Conservation (phyloP, 495 filamentous ascomycete species). For the Daldinia grandis region DNA sequence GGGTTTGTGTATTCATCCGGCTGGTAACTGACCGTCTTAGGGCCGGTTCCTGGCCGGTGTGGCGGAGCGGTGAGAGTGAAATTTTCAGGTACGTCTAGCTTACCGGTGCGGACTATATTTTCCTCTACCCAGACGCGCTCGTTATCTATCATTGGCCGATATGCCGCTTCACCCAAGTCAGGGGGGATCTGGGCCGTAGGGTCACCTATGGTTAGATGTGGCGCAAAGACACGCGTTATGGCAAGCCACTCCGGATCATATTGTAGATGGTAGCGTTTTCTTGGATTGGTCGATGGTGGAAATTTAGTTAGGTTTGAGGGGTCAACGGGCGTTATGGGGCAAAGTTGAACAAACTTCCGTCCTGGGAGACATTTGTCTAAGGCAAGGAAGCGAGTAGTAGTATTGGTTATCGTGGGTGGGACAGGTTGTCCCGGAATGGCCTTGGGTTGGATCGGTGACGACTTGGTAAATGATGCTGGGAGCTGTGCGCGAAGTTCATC, state of each 20-base stretch:
- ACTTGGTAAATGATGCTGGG: conserved; percentile 68
- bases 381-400: conserved; percentile 82
- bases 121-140: conserved; percentile 80
- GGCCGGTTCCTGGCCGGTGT: conserved; percentile 58
- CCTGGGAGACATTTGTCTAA: conserved; percentile 86
- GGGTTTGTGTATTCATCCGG: conserved; percentile 83
- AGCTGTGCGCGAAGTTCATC: conserved; percentile 71
- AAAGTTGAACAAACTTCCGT: conserved; percentile 82
- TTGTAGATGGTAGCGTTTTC: conserved; percentile 57
- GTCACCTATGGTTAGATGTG: conserved; percentile 67
- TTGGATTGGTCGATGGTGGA: conserved; percentile 44
- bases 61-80: conserved; percentile 79
- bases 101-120: conserved; percentile 67
- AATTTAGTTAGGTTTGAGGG: conserved; percentile 18
- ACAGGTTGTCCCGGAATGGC: conserved; percentile 56
- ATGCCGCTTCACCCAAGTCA: conserved; percentile 70
- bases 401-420: conserved; percentile 70
- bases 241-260: conserved; percentile 97
- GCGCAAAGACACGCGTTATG: conserved; percentile 82
- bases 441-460: conserved; percentile 41
- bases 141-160: conserved; percentile 67
- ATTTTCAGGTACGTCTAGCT: conserved; percentile 74
- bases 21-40: conserved; percentile 50
- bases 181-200: conserved; percentile 53
- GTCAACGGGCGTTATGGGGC: conserved; percentile 61